Evolutionary conservation across 805 yeast species (phyloP), one percentile per base, ranked within the genome.

Genomic region (Candida hispaniensis): DNA sequence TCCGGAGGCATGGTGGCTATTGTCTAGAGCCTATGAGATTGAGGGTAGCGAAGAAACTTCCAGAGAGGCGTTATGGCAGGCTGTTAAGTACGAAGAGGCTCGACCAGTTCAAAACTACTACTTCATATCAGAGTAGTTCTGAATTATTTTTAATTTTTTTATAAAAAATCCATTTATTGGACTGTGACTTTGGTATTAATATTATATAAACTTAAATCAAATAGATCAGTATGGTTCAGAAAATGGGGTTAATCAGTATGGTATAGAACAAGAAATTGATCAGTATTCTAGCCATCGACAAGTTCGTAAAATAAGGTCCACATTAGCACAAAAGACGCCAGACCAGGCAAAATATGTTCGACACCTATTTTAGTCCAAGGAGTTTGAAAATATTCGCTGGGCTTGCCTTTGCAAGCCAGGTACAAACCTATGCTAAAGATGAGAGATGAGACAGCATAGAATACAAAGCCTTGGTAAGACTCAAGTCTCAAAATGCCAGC

Each of bases 1-100:
- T 8, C 58, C 73, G 6, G 94, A 82, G 52, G 63, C 77, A 8
- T 78, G 86, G 79, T 76, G 72, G 68, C 67, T 67, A 38, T 59
- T 80, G 39, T 69, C 82, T 2, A 55, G 64, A 44, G 65, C 79
- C 14, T 78, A 78, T 50, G 85, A 75, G 43, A 59, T 50, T 15
- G 56, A 68, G 30, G 73, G 69, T 27, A 79, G 75, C 41, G 64
- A 64, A 41, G 55, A 61, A 13, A 53, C 58, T 21, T 62, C 69
- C 41, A 66, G 66, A 18, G 49, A 60, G 15, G 60, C 75, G 6
- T 58, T 79, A 39, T 69, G 82, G 75, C 68, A 60, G 46, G 67
- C 79, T 52, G 68, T 80, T 8, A 73, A 70, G 44, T 60, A 75
- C 42, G 82, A 49, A 47, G 79, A 74, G 44, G 49, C 51, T 5